Evolutionary conservation across 116 monocot genomes (phyloP), one percentile per base, ranked within the genome.

Genomic region (Trichopus zeylanicus): DNA sequence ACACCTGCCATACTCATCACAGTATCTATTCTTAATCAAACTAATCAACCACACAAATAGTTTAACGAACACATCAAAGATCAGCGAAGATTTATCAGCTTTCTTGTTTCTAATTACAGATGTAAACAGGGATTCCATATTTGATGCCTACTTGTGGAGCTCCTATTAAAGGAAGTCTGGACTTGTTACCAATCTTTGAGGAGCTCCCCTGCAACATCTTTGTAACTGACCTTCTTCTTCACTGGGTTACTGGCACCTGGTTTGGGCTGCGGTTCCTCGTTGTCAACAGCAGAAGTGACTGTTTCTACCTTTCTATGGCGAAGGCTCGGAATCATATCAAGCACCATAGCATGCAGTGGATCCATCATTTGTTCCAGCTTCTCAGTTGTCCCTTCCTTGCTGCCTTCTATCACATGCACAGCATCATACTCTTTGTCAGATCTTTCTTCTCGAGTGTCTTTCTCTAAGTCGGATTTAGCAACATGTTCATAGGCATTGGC

Each of bases 161-260:
- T n/a, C n/a, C n/a, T n/a, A n/a, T n/a, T n/a, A n/a, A n/a, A n/a
- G n/a, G n/a, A n/a, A n/a, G n/a, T n/a, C n/a, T n/a, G n/a, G n/a
- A n/a, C n/a, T n/a, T 35, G 3, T 79, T 66, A 85, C 73, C 70
- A 83, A 70, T 99, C 99, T 46, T 85, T 81, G 38, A 99, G 83
- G 4, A 99, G 78, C 39, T 85, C 27, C 19, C 48, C 62, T n/a
- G 92, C 99, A 24, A 83, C 70, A 59, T 99, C 88, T 65, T 92
- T 99, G 64, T 92, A 92, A 52, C 99, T 99, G 2, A 92, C 99
- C 56, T 87, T 97, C 71, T 83, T 82, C 59, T 79, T 88, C 73
- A 29, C 72, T 11, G 62, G 60, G 13, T n/a, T n/a, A n/a, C 48
- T 65, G 8, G 46, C 26, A 55, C 65, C 70, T 27, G 67, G 2